phyloP scores from a whole-genome alignment of 1,284 basidiomycete species.

The Pyrrhoderma lamaoense region DNA sequence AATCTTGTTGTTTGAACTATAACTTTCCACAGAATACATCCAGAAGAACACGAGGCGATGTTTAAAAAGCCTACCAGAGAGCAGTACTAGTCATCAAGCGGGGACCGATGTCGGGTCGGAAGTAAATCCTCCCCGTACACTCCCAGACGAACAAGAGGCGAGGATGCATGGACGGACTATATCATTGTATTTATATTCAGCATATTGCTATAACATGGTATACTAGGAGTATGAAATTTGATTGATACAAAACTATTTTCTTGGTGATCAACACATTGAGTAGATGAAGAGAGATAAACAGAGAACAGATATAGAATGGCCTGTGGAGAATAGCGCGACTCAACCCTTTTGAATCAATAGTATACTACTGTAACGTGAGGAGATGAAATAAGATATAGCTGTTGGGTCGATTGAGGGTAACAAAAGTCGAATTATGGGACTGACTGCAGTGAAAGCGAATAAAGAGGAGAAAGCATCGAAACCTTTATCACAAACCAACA shows the following conservation, averaged over 20 bases:
- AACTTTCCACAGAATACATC: too few species aligned
- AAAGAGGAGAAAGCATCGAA: slow-evolving; percentile 1
- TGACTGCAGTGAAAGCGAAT: slow-evolving; percentile 3
- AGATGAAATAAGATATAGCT: slow-evolving; percentile 3
- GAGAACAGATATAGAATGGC: neutral
- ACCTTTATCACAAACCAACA: neutral
- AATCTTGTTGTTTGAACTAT: too few species aligned
- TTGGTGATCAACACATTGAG: slow-evolving; percentile 17
- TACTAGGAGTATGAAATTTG: slow-evolving; percentile 12
- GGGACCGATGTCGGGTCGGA: too few species aligned
- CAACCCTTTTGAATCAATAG: too few species aligned
- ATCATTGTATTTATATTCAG: neutral
- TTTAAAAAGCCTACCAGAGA: too few species aligned
- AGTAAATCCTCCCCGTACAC: neutral
- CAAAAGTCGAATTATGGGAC: neutral
- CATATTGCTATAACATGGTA: slow-evolving; percentile 13
- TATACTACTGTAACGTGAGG: neutral
- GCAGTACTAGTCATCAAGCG: too few species aligned
- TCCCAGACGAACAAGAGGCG: too few species aligned
- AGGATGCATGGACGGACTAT: too few species aligned
- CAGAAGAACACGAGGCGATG: too few species aligned
- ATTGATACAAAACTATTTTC: slow-evolving; percentile 13
- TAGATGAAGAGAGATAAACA: slow-evolving; percentile 7
- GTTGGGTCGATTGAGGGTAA: neutral
- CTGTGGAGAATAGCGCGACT: too few species aligned